Evolutionary conservation across 148 eudicot species (phyloP).

Genomic region (Amaranthus palmeri): DNA sequence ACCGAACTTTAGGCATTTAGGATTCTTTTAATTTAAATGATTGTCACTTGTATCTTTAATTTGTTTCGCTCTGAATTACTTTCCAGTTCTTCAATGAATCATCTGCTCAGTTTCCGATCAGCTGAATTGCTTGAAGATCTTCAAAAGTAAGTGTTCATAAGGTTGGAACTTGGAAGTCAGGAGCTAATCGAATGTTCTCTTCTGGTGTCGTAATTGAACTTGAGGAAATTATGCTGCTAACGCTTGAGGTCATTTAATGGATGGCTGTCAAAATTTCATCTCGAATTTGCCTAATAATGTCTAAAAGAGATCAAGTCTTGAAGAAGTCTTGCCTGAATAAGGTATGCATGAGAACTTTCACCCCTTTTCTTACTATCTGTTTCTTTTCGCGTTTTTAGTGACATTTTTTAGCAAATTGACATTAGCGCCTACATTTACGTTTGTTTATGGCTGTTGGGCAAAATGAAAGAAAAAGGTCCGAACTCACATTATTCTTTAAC

Average conservation of each 20-base stretch:
- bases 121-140: background rate
- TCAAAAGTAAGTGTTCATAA: background rate
- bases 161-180: background rate
- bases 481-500: no score
- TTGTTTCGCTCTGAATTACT: no score
- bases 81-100: background rate
- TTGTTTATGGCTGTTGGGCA: no score
- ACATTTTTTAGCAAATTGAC: no score
- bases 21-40: background rate
- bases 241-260: background rate
- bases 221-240: conserved; percentile 2
- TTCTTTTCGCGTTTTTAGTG: no score
- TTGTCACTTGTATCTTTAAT: background rate
- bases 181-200: background rate
- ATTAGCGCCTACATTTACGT: no score
- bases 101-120: background rate
- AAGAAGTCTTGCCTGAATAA: background rate
- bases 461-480: no score
- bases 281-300: background rate
- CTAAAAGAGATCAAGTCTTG: background rate
- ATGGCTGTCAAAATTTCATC: background rate
- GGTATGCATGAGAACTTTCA: no score
- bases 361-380: no score
- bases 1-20: background rate
- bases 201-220: background rate